A percentile compares a stretch with the other conserved stretches of the same genome.
These are phyloP conservation scores for Colletotrichum sidae DNA, from an alignment of 2,329 filamentous ascomycete genomes.

Conservation along the genomic window DNA sequence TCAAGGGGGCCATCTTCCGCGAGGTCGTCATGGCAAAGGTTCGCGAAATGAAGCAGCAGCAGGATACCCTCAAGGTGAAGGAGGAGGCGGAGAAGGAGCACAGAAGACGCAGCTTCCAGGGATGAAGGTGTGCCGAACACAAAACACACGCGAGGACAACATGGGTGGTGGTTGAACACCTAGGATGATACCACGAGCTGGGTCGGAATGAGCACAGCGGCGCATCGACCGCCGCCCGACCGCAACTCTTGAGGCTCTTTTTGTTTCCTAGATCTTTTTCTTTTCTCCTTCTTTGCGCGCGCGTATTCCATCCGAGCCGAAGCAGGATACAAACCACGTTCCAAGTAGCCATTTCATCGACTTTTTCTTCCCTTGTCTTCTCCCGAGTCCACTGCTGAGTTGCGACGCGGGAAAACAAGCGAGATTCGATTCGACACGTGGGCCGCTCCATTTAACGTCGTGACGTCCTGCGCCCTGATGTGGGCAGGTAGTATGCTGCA, in stretches of 20 bases:
- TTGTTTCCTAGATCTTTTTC: constrained; percentile 5
- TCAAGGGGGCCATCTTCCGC: constrained; percentile 83
- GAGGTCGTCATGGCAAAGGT: constrained; percentile 96
- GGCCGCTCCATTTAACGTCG: neutral
- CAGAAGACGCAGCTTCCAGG: constrained; percentile 49
- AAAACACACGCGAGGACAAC: neutral
- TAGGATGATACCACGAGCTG: constrained; percentile 34
- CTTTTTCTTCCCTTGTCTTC: constrained; percentile 6
- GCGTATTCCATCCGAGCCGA: constrained; percentile 19
- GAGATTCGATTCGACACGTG: constrained; percentile 16
- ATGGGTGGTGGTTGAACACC: neutral
- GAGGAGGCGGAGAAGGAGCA: constrained; percentile 66
- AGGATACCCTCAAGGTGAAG: constrained; percentile 78
- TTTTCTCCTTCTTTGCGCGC: constrained; percentile 1
- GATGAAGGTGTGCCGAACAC: constrained; percentile 10
- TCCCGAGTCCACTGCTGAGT: neutral
- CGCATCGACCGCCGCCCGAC: constrained; percentile 6
- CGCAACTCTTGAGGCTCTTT: constrained; percentile 9
- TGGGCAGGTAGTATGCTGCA: neutral
- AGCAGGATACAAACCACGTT: constrained; percentile 2
- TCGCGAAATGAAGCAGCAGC: constrained; percentile 88
- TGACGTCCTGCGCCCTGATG: constrained; percentile 1
- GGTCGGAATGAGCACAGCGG: constrained; percentile 7
- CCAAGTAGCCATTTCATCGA: neutral
- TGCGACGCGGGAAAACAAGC: constrained; percentile 20